These are phyloP conservation scores for Helotiales sp. DNA, from an alignment of 2,329 filamentous ascomycete genomes.

Conservation along the genomic window DNA sequence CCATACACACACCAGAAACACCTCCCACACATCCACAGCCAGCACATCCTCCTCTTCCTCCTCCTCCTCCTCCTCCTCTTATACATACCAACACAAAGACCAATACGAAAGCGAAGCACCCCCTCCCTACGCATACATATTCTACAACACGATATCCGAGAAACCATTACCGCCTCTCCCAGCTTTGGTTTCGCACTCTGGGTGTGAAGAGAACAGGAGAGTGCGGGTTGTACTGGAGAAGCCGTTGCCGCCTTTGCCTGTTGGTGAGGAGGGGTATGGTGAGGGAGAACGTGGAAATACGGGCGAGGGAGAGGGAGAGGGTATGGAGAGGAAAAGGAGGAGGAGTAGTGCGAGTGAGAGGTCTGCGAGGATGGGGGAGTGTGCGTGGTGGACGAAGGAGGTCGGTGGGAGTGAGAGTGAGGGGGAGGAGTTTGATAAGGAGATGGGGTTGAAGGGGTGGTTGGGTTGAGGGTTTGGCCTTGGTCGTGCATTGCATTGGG, in stretches of 20 bases:
- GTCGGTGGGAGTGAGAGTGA: neutral
- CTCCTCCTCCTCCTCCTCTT: slow-evolving; percentile 12
- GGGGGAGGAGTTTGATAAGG: neutral
- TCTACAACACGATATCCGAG: slow-evolving; percentile 18
- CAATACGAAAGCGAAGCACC: slow-evolving; percentile 11
- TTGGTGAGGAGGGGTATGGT: neutral
- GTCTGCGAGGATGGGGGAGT: slow-evolving; percentile 12
- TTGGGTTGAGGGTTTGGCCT: neutral
- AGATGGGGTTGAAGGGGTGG: neutral
- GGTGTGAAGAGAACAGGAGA: slow-evolving; percentile 2
- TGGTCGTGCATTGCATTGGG: neutral
- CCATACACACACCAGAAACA: neutral
- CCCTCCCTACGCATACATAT: slow-evolving; percentile 16
- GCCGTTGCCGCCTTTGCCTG: slow-evolving; percentile 21
- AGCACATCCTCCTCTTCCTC: slow-evolving; percentile 8
- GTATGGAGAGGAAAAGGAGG: neutral
- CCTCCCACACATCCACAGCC: slow-evolving; percentile 8
- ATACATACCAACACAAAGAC: no score
- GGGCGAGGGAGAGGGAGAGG: neutral
- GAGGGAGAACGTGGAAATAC: neutral
- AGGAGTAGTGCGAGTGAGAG: slow-evolving; percentile 8
- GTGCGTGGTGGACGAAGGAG: slow-evolving; percentile 18
- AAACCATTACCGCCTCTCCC: slow-evolving; percentile 26
- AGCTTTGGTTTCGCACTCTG: no score
- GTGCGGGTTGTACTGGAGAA: slow-evolving; percentile 26